Conservation (phyloP, 305 asterid species). For the Fraxinus sp. region DNA sequence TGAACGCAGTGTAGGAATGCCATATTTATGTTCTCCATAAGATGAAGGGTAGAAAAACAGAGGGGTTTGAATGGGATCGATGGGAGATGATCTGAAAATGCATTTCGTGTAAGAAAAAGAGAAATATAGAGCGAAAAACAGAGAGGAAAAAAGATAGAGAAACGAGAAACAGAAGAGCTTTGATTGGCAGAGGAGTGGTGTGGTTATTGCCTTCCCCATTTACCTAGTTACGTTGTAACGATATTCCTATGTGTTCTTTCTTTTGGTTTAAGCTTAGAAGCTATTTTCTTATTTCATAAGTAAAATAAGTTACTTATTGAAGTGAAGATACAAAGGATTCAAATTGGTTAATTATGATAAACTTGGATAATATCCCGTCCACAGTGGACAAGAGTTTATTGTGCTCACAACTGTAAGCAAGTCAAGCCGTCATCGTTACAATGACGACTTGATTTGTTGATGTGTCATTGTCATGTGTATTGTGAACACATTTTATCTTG, state of each 20-base stretch:
- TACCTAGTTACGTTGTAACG: background rate
- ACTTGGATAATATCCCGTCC: too few species aligned
- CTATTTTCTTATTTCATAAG: background rate
- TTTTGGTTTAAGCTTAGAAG: background rate
- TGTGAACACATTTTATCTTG: too few species aligned
- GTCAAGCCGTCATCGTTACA: too few species aligned
- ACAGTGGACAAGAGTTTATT: too few species aligned
- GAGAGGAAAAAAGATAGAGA: conserved; percentile 49
- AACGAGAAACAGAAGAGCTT: conserved; percentile 41
- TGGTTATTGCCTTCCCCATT: background rate
- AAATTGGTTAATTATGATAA: background rate
- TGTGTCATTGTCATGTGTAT: too few species aligned
- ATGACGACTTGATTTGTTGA: too few species aligned
- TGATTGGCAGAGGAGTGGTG: background rate
- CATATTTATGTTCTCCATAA: conserved; percentile 78
- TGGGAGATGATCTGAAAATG: conserved; percentile 63
- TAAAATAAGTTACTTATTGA: background rate
- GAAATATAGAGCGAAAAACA: conserved; percentile 46
- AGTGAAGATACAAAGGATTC: background rate
- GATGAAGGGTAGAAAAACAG: conserved; percentile 72
- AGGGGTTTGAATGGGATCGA: conserved; percentile 59
- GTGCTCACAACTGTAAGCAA: too few species aligned
- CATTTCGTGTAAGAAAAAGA: conserved; percentile 47
- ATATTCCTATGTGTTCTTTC: background rate
- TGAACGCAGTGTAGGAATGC: conserved; percentile 72